phyloP scores from a whole-genome alignment of 192 early-diverging fungal species.

The Podila epicladia region DNA sequence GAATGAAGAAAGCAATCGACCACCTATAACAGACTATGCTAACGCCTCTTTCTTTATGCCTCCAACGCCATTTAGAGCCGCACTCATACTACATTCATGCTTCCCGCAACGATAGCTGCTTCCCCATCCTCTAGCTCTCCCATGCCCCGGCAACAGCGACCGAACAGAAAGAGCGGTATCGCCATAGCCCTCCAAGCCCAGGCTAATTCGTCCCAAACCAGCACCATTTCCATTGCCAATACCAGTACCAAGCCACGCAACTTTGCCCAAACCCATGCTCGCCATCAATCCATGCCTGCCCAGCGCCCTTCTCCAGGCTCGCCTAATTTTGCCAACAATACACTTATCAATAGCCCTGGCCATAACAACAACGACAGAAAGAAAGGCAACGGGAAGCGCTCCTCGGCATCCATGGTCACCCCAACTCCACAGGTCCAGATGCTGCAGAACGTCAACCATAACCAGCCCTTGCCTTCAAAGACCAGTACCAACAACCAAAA shows the following conservation, averaged over 20 bases:
- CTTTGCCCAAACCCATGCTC: constrained; percentile 18
- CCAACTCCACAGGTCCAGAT: constrained; percentile 6
- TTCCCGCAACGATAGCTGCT: constrained; percentile 13
- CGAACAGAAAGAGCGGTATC: constrained; percentile 25
- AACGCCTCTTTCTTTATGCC: too few species aligned
- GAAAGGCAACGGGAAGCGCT: constrained; percentile 10
- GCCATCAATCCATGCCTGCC: constrained; percentile 31
- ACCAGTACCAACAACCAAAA: constrained; percentile 5
- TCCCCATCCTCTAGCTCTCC: constrained; percentile 1
- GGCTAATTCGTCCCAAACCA: neutral
- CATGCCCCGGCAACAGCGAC: constrained; percentile 3
- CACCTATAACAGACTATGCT: too few species aligned
- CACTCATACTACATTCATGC: constrained; percentile 2
- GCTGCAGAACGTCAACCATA: neutral
- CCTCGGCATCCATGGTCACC: constrained; percentile 14
- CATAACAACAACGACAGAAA: neutral
- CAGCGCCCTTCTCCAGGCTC: constrained; percentile 17
- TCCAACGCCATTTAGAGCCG: neutral
- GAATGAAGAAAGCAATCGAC: too few species aligned
- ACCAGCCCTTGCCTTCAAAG: neutral
- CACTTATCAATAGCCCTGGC: neutral
- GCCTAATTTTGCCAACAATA: neutral
- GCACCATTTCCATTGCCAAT: neutral
- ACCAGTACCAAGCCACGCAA: constrained; percentile 9
- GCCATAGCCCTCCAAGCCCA: constrained; percentile 17